Base-by-base conservation (phyloP, 1,284 basidiomycete species). In the Cutaneotrichosporon dermatis region DNA sequence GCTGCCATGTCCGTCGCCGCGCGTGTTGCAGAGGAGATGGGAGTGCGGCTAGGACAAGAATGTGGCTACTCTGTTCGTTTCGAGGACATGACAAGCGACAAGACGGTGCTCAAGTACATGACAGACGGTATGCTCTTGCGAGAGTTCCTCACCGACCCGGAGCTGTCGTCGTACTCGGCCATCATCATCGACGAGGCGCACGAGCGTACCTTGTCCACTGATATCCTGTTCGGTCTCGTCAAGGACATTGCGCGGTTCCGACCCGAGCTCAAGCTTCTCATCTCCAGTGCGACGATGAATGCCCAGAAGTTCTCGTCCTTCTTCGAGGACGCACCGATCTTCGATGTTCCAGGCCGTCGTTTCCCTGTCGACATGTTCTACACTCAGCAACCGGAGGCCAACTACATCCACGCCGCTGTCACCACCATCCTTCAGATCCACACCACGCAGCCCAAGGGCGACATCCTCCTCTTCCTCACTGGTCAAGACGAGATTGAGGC, bases 401-500 rank as follows among this genome's bases (percentile, higher is more conserved):
- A 99, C 77, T 99, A 99, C 74, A 85, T 99, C 36, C 94, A 99
- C 73, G 96, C 96, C 6, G 92, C 95, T 36, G 95, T 99, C 72
- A 99, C 95, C 4, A 99, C 96, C 6, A 87, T 99, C 35, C 96
- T 99, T 79, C 96, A 99, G 76, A 99, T 99, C 49, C 96, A 99
- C 76, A 98, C 94, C 1, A 97, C 95, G 0, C 95, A 99, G 69
- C 93, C 94, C 0, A 90, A 89, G 70, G 96, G 96, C n/a, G 96
- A 99, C 72, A 95, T 99, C 64, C 84, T 99, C 36, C 92, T 99
- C 1, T 99, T 99, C 80, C 83, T 99, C 51, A 99, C 96, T 0
- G 96, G 96, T 66, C 96, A 99, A 83, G 96, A 99, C 76, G 96
- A 99, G 79, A 99, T 99, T 64, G 96, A 99, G 77, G 90, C 92